Evolutionary conservation across 1,139 yeast genomes (phyloP).

Genomic region (Nakaseomyces bracarensis): DNA sequence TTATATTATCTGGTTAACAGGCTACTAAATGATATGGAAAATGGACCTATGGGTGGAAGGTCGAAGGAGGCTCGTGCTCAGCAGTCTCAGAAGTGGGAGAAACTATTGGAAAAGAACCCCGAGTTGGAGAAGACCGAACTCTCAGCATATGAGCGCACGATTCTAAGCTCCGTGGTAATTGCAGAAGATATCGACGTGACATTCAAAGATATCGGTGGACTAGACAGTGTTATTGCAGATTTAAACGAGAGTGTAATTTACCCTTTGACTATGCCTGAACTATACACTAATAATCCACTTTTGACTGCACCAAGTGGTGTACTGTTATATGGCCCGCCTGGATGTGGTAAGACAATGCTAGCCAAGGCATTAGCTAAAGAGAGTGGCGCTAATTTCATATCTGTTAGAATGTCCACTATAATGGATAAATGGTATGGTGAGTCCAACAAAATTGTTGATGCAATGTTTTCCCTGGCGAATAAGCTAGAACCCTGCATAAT

Average conservation of each 20-base stretch:
- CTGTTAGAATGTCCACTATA: conserved; percentile 85
- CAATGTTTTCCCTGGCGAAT: conserved; percentile 80
- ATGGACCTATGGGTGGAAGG: conserved; percentile 43
- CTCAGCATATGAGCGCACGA: conserved; percentile 68
- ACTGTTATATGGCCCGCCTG: conserved; percentile 90
- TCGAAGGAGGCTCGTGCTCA: conserved; percentile 60
- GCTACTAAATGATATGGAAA: conserved; percentile 42
- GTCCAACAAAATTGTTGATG: conserved; percentile 88
- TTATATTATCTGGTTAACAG: conserved; percentile 62
- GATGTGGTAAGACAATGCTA: conserved; percentile 96
- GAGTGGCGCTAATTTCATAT: conserved; percentile 85
- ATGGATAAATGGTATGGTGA: conserved; percentile 99
- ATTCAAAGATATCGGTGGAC: conserved; percentile 81
- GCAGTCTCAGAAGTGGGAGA: conserved; percentile 55
- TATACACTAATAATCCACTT: conserved; percentile 36
- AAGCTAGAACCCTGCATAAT: conserved; percentile 92
- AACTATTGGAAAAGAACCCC: conserved; percentile 52
- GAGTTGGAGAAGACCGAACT: conserved; percentile 46
- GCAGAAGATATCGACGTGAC: conserved; percentile 74
- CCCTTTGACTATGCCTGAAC: conserved; percentile 60
- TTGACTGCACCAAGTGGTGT: conserved; percentile 94
- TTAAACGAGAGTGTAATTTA: conserved; percentile 79
- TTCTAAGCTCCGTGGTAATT: conserved; percentile 69
- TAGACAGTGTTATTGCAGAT: conserved; percentile 73
- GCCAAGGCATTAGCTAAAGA: conserved; percentile 93